These are phyloP conservation scores for Schwanniomyces vanrijiae DNA, from an alignment of 805 yeast genomes.

Conservation along the genomic window DNA sequence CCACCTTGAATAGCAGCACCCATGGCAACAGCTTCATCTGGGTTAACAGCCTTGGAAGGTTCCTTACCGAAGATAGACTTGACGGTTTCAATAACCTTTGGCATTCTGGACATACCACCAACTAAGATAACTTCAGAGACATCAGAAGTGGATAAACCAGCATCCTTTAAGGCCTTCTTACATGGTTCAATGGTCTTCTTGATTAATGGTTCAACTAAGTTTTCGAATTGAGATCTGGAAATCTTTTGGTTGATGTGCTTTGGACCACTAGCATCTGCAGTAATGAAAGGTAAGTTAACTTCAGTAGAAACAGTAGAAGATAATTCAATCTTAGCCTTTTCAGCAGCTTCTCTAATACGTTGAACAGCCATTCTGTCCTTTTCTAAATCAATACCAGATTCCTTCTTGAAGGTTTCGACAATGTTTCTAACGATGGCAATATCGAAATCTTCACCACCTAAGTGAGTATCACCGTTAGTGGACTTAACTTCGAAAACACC, in stretches of 20 bases:
- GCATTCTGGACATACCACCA: slow-evolving; percentile 94
- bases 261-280: slow-evolving; percentile 83
- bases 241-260: slow-evolving; percentile 73
- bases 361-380: slow-evolving; percentile 77
- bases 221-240: slow-evolving; percentile 67
- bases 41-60: slow-evolving; percentile 91
- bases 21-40: slow-evolving; percentile 91
- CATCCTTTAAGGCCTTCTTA: slow-evolving; percentile 81
- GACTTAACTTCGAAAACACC: slow-evolving; percentile 98
- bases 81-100: slow-evolving; percentile 78
- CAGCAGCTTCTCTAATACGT: slow-evolving; percentile 85
- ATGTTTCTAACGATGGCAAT: slow-evolving; percentile 83
- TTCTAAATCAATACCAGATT: slow-evolving; percentile 63
- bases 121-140: slow-evolving; percentile 80
- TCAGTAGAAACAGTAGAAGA: slow-evolving; percentile 71
- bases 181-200: slow-evolving; percentile 75
- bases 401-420: slow-evolving; percentile 74
- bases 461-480: slow-evolving; percentile 93
- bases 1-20: slow-evolving; percentile 99
- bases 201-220: slow-evolving; percentile 65
- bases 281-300: slow-evolving; percentile 80
- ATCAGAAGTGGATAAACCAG: slow-evolving; percentile 63
- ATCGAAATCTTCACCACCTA: slow-evolving; percentile 93
- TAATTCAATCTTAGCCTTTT: slow-evolving; percentile 85
- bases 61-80: slow-evolving; percentile 74